Base-by-base conservation (phyloP, 2,329 filamentous ascomycete species). In the Aspergillus nomiae region DNA sequence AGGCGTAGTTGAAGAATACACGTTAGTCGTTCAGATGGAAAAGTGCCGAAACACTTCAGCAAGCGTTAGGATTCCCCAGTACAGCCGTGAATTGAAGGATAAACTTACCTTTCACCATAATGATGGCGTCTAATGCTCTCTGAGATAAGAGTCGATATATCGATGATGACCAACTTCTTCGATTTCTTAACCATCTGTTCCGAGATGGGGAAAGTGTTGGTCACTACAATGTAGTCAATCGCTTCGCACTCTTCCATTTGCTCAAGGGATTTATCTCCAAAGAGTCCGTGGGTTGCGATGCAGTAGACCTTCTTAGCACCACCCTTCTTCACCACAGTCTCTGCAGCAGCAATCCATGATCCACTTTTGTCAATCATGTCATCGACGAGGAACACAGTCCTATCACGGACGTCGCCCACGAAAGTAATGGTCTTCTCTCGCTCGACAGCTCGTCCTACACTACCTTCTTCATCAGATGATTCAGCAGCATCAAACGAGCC, bases 311-410 rank as follows among this genome's bases (percentile, higher is more conserved):
- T 95, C 71, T 92, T 96, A 1, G 95, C 95, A 51, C 88, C 87
- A 67, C 95, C 96, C 67, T 91, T 88, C 84, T 98, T 98, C 59
- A 97, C 92, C 2, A 97, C 94, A 1, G 94, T 96, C 82, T 99
- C 95, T 14, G 95, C 95, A 8, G 95, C 95, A 7, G 94, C 94
- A 69, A 99, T 96, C 95, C 95, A 99, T 8, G 92, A 97, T 16
- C 91, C 92, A 11, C 93, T 89, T 81, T 97, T 97, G 81, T 99
- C 95, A 73, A 99, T 97, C 91, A 99, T 98, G 77, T 99, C 95
- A 76, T 99, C 95, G 56, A 99, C 91, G 65, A 99, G 93, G 75
- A 99, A 90, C 59, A 98, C 95, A 0, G 92, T 90, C 63, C 92
- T 88, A 74, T 92, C 89, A 74, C 89, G 90, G 64, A 99, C 95